Evolutionary conservation across 2,329 filamentous ascomycete genomes (phyloP), one percentile per base, ranked within the genome.

Genomic region (Fusarium pseudoanthophilum): DNA sequence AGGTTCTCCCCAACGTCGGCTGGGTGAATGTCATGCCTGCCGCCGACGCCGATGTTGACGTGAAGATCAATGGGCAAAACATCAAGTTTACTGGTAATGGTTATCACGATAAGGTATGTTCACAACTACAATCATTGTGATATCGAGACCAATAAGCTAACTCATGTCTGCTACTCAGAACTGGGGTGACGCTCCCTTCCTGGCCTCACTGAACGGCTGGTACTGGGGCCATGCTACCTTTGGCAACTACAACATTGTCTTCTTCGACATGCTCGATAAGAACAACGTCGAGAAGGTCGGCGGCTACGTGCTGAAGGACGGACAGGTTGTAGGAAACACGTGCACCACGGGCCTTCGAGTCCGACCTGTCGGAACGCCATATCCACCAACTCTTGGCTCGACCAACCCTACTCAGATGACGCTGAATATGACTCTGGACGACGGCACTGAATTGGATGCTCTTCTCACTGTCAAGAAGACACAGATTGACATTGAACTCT

Each of bases 21-120:
- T 52, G n/a, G 48, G 48, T 52, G 4, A 52, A 52, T 52, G 30
- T 36, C 16, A 52, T 52, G 48, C 48, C 30, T 36, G 48, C 48
- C 4, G 30, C 30, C 5, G 48, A 52, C 5, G n/a, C 30, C 3
- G n/a, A 13, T 11, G 48, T 52, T 15, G 30, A 52, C 11, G 48
- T 52, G 16, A 52, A 9, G 6, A 36, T 52, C 1, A 20, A 20
- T 3, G n/a, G 30, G n/a, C 2, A 36, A 20, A 52, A 36, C 4
- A 52, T 52, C 9, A 52, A 52, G 30, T 52, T 52, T 15, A 52
- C 48, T 5, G 30, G 48, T 20, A 52, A 52, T 26, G 48, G 48
- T 2, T 52, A 52, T 4, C 30, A 52, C 11, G 30, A 52, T 4
- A 52, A 52, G 48, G 48, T 52, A 52, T 20, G 16, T 20, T 14